These are phyloP conservation scores for Rubia peregrina DNA, from an alignment of 305 asterid species.

Conservation along the genomic window DNA sequence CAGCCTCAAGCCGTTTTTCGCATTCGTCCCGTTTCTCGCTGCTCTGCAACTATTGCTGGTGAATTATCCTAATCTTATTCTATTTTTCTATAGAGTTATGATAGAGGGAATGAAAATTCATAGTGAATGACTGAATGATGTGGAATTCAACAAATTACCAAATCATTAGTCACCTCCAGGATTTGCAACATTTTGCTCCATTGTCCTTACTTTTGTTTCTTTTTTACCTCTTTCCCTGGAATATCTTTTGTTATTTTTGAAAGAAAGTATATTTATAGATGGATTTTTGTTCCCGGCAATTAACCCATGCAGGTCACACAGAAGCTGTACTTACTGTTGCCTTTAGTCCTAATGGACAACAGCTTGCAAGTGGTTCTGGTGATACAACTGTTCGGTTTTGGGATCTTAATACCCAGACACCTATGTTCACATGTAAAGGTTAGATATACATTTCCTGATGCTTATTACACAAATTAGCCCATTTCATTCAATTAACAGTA, in stretches of 20 bases:
- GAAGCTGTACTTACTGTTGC: slow-evolving; percentile 96
- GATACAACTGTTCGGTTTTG: slow-evolving; percentile 93
- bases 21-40: slow-evolving; percentile 84
- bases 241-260: not conserved
- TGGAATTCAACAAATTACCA: no score
- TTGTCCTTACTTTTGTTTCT: not conserved
- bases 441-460: slow-evolving; percentile 23
- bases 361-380: slow-evolving; percentile 97
- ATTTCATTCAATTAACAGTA: not conserved
- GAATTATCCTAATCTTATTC: slow-evolving; percentile 5
- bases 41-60: slow-evolving; percentile 92
- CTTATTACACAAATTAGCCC: not conserved
- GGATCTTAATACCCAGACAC: slow-evolving; percentile 94
- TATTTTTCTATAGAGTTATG: not conserved
- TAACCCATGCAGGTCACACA: slow-evolving; percentile 49
- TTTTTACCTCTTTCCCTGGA: not conserved
- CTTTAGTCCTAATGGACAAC: slow-evolving; percentile 92
- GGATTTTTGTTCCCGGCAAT: not conserved
- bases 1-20: slow-evolving; percentile 97
- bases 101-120: no score
- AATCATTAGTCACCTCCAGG: not conserved
- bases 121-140: no score
- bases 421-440: slow-evolving; percentile 85
- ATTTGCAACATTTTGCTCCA: not conserved
- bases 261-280: not conserved